These are phyloP conservation scores for Tylopilus sp. DNA, from an alignment of 1,284 basidiomycete species.

Conservation along the genomic window DNA sequence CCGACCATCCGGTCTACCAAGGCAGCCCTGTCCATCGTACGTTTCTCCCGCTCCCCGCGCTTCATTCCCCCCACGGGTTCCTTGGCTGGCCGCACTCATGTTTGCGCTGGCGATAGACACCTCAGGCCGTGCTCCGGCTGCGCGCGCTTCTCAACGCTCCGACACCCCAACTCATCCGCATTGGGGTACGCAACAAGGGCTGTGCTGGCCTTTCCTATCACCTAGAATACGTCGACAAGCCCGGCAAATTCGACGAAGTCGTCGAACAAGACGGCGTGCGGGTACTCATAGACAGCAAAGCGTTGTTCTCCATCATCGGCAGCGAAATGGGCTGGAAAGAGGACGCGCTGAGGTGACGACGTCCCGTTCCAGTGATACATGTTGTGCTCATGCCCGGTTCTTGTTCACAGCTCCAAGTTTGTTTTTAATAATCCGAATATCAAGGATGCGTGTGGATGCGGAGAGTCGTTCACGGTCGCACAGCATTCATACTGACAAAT, in stretches of 20 bases:
- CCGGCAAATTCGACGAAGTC: slow-evolving; percentile 95
- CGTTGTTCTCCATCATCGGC: slow-evolving; percentile 97
- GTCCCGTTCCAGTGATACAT: background rate
- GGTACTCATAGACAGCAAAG: slow-evolving; percentile 96
- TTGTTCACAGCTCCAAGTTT: slow-evolving; percentile 71
- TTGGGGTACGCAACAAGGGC: slow-evolving; percentile 97
- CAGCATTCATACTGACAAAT: slow-evolving; percentile 20
- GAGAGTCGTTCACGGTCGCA: slow-evolving; percentile 79
- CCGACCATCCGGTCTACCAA: slow-evolving; percentile 73
- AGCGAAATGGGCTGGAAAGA: slow-evolving; percentile 99
- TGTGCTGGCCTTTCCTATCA: slow-evolving; percentile 98
- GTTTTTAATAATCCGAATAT: slow-evolving; percentile 89
- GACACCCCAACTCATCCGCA: slow-evolving; percentile 89
- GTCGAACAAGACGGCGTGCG: slow-evolving; percentile 93
- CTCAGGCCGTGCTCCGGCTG: slow-evolving; percentile 74
- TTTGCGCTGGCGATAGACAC: slow-evolving; percentile 54
- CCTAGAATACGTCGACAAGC: slow-evolving; percentile 91
- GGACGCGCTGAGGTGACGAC: slow-evolving; percentile 73
- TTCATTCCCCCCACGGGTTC: too few relatives aligned
- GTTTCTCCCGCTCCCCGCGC: slow-evolving; percentile 33
- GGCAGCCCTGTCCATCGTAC: slow-evolving; percentile 78
- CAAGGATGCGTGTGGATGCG: slow-evolving; percentile 92
- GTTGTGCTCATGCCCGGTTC: slow-evolving; percentile 1
- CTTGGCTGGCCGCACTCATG: background rate
- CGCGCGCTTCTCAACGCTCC: slow-evolving; percentile 69